Evolutionary conservation across 345 rosid genomes (phyloP).

Genomic region (Angophora floribunda): DNA sequence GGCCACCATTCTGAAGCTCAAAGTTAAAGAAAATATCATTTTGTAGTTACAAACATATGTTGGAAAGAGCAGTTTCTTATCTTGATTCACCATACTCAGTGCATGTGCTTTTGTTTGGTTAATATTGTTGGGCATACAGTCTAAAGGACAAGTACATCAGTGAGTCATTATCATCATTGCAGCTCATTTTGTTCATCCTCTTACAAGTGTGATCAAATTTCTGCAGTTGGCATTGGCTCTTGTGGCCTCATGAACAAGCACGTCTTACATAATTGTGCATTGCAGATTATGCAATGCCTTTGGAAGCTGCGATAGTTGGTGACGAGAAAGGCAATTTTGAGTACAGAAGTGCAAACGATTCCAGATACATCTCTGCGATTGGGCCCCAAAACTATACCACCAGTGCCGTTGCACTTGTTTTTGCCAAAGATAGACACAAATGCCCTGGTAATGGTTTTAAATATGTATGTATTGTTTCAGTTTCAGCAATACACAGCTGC

Average conservation of each 20-base stretch:
- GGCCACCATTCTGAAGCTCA: background rate
- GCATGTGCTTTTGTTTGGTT: background rate
- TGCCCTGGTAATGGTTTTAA: slow-evolving; percentile 29
- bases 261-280: background rate
- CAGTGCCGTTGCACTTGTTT: slow-evolving; percentile 53
- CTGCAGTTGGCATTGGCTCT: background rate
- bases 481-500: background rate
- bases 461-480: background rate
- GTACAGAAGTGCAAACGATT: slow-evolving; percentile 23
- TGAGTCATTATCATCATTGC: background rate
- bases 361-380: slow-evolving; percentile 3
- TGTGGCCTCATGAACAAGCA: background rate
- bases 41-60: background rate
- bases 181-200: background rate
- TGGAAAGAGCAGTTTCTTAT: background rate
- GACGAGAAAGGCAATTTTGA: slow-evolving; percentile 36
- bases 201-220: background rate
- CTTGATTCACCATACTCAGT: background rate
- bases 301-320: slow-evolving; percentile 63
- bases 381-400: background rate
- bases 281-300: slow-evolving; percentile 65
- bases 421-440: slow-evolving; percentile 61
- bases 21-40: background rate
- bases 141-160: background rate
- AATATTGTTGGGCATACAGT: background rate